Conservation (phyloP, 331 rosid species). For the Cydonia oblonga region DNA sequence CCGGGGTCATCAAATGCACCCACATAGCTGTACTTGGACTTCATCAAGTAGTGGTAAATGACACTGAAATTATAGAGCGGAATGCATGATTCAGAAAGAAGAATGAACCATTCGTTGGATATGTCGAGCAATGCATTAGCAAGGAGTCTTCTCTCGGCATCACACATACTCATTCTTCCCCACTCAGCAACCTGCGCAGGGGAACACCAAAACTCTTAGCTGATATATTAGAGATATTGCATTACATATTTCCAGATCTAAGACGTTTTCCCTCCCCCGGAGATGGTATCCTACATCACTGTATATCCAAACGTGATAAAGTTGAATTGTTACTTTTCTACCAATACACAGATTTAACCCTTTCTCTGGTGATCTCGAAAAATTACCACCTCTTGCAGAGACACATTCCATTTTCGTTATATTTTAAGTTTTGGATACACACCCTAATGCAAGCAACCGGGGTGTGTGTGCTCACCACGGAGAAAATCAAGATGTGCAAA, state of each 20-base stretch:
- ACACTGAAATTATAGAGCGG: slow-evolving; percentile 65
- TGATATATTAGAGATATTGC: neutral
- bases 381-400: neutral
- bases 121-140: slow-evolving; percentile 86
- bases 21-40: slow-evolving; percentile 59
- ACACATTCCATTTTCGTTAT: neutral
- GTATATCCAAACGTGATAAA: neutral
- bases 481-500: neutral
- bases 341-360: neutral
- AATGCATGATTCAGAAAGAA: slow-evolving; percentile 85
- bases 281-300: neutral
- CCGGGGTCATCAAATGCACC: slow-evolving; percentile 79
- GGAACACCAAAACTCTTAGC: neutral
- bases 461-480: neutral
- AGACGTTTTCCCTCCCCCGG: neutral
- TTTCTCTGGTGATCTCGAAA: neutral
- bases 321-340: neutral
- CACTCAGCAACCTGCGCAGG: slow-evolving; percentile 63
- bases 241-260: too few relatives aligned
- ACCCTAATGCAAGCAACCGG: neutral
- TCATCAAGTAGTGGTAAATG: slow-evolving; percentile 41
- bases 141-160: slow-evolving; percentile 86
- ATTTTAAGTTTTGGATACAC: neutral
- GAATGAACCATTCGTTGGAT: slow-evolving; percentile 74
- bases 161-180: slow-evolving; percentile 96